Base-by-base conservation (phyloP, 2,329 filamentous ascomycete species). In the Arthrobotrys sinensis region DNA sequence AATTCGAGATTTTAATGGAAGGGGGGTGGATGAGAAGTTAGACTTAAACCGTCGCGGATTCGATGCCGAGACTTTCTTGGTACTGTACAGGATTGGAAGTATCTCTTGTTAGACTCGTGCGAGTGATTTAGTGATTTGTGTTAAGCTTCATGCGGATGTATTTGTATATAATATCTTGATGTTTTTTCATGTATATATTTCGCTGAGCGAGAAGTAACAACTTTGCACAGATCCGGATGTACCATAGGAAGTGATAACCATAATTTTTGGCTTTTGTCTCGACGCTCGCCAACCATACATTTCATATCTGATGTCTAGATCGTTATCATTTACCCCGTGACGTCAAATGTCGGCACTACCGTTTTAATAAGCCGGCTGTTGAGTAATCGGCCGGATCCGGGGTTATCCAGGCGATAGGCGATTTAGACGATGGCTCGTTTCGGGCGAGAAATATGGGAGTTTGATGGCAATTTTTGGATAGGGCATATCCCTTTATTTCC, bases 361-460 rank as follows among this genome's bases (percentile, higher is more conserved):
- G 16, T 43, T 43, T 60, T 24, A 28, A 60, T 40, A 43, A 16
- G 19, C 19, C 24, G 34, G 32, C 16, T 19, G 34, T 43, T 43
- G 3, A 60, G 55, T 60, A 60, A 60, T 60, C 55, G 34, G 36
- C 55, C 55, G 55, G 55, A 60, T 60, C 55, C 36, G 55, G 55
- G 32, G n/a, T 32, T n/a, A 16, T 5, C 24, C 11, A 52, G 24
- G 24, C 48, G 21, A 32, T 24, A 52, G 24, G 24, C 48, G 21
- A 32, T 24, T 24, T 10, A 52, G 46, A 34, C 14, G 12, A 38
- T 38, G 12, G 11, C 28, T 21, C 28, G 32, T 16, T 12, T 53
- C 28, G 50, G 28, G 34, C 50, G 14, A 57, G 36, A 21, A 57
- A 57, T n/a, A n/a, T 38, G 8, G 12, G 1, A 38, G 12, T 8